Percentiles rank a stretch among this genome's conserved stretches.
Conservation (phyloP, 2,329 filamentous ascomycete species). For the Malbranchea cinnamomea region DNA sequence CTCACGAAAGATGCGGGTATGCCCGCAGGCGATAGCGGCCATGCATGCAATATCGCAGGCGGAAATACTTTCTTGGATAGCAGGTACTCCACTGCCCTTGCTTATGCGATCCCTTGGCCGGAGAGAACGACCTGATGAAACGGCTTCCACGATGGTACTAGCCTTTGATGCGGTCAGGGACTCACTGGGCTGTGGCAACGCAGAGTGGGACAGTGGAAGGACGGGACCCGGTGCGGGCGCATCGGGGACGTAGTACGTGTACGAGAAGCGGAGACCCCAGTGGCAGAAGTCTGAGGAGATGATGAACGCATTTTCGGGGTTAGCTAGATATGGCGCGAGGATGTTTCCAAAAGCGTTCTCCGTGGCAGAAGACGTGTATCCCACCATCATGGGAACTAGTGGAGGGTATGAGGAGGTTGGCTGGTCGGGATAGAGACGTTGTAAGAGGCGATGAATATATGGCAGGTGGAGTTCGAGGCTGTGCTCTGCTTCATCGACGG, state of each 20-base stretch:
- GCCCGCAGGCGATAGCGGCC: slow-evolving; percentile 65
- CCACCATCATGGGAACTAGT: slow-evolving; percentile 75
- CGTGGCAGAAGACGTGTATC: slow-evolving; percentile 49
- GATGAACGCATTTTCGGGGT: slow-evolving; percentile 64
- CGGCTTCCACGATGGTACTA: slow-evolving; percentile 16
- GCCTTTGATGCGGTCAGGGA: slow-evolving; percentile 14
- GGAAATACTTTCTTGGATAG: slow-evolving; percentile 75
- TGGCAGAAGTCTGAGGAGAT: slow-evolving; percentile 95
- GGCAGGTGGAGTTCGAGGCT: slow-evolving; percentile 95
- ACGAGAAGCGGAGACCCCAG: slow-evolving; percentile 75
- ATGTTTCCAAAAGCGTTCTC: slow-evolving; percentile 56
- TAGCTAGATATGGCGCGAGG: slow-evolving; percentile 63
- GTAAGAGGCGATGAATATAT: slow-evolving; percentile 70
- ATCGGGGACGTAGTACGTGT: slow-evolving; percentile 58
- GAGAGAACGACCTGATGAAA: slow-evolving; percentile 16
- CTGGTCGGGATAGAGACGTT: slow-evolving; percentile 35
- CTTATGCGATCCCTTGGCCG: slow-evolving; percentile 20
- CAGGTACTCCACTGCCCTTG: slow-evolving; percentile 20
- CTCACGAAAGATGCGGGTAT: slow-evolving; percentile 53
- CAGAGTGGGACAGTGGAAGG: slow-evolving; percentile 26
- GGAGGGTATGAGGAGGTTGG: slow-evolving; percentile 46
- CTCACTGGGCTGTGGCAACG: slow-evolving; percentile 25
- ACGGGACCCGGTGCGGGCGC: slow-evolving; percentile 22
- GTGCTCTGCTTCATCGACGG: slow-evolving; percentile 68
- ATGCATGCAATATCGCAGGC: slow-evolving; percentile 69